Evolutionary conservation across 805 yeast genomes (phyloP).

Genomic region (Kuraishia cidri): DNA sequence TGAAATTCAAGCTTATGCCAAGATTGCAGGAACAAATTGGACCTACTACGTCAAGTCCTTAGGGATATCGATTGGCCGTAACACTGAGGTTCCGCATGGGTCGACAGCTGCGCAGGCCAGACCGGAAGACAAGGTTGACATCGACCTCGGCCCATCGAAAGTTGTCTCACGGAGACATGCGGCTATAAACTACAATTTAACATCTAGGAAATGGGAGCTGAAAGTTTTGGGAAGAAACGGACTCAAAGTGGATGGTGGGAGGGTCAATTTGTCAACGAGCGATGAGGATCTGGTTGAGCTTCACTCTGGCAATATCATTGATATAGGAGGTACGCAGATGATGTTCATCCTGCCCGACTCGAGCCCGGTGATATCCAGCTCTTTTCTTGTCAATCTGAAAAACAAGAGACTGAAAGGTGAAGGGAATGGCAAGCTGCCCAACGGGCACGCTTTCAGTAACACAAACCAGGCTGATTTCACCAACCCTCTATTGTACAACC

Average conservation of each 20-base stretch:
- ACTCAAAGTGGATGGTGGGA: constrained; percentile 75
- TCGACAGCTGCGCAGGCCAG: constrained; percentile 2
- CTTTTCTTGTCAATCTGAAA: constrained; percentile 28
- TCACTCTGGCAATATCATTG: constrained; percentile 83
- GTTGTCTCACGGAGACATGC: constrained; percentile 96
- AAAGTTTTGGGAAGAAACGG: constrained; percentile 86
- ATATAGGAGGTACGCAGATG: constrained; percentile 97
- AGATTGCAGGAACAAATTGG: constrained; percentile 90
- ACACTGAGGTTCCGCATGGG: constrained; percentile 31
- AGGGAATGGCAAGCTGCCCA: constrained; percentile 2
- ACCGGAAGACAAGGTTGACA: constrained; percentile 40
- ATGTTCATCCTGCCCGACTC: constrained; percentile 96
- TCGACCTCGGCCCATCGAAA: constrained; percentile 94
- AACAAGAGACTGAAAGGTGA: constrained; percentile 10
- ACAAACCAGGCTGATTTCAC: constrained; percentile 1
- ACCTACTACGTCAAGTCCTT: constrained; percentile 84
- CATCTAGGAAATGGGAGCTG: constrained; percentile 78
- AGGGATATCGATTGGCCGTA: constrained; percentile 77
- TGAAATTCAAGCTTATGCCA: constrained; percentile 97
- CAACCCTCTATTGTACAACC: constrained; percentile 2
- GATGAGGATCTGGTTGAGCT: constrained; percentile 42
- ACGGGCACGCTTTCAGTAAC: constrained; percentile 1
- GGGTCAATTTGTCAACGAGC: constrained; percentile 26
- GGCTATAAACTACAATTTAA: constrained; percentile 65
- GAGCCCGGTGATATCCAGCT: constrained; percentile 55